Conservation (phyloP, 1,284 basidiomycete genomes). For the Ceratobasidium sp. region DNA sequence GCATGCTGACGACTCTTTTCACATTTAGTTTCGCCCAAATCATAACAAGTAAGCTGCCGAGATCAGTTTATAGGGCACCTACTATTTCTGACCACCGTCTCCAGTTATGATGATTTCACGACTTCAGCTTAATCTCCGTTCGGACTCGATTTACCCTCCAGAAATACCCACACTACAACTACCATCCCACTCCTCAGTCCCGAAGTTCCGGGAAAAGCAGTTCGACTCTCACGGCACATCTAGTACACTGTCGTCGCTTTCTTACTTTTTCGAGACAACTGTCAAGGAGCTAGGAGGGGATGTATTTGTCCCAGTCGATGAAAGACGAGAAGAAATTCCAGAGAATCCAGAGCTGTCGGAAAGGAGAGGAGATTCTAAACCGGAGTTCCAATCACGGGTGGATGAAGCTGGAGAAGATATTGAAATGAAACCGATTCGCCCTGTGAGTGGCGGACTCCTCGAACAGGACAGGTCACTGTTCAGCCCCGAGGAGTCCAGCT, state of each 20-base stretch:
- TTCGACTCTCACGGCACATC: slow-evolving; percentile 5
- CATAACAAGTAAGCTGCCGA: slow-evolving; percentile 8
- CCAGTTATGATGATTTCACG: slow-evolving; percentile 25
- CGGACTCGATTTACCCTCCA: background rate
- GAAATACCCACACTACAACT: background rate
- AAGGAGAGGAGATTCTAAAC: no score
- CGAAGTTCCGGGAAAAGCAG: background rate
- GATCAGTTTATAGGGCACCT: background rate
- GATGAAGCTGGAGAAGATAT: background rate
- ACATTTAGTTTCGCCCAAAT: slow-evolving; percentile 15
- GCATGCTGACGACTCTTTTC: background rate
- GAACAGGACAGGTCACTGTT: background rate
- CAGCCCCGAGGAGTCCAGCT: background rate
- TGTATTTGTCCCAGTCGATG: background rate
- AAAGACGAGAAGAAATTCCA: background rate
- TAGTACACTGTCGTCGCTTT: slow-evolving; percentile 16
- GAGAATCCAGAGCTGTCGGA: no score
- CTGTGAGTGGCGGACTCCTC: background rate
- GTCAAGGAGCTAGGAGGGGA: slow-evolving; percentile 18
- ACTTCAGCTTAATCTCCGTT: slow-evolving; percentile 27
- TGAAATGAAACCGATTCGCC: background rate
- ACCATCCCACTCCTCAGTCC: background rate
- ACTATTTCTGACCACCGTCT: background rate
- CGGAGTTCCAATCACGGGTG: no score
- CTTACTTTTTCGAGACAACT: slow-evolving; percentile 10